phyloP scores from a whole-genome alignment of 352 stramenopile species.

The Globisporangium mamillatum region DNA sequence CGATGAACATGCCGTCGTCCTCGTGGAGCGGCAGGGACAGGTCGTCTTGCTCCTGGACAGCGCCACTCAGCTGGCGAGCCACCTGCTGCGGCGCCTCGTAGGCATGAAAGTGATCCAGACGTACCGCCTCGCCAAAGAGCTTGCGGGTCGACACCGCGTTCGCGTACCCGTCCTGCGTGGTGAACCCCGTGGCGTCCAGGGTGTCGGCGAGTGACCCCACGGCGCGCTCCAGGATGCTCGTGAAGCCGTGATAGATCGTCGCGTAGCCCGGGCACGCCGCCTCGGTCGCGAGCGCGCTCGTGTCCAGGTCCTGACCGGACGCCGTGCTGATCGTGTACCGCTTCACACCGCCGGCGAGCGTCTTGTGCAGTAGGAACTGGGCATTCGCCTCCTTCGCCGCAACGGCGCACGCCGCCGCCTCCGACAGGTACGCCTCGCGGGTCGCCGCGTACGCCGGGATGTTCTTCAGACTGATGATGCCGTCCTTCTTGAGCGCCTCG shows the following conservation, averaged over 20 bases:
- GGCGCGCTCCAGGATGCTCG: constrained; percentile 41
- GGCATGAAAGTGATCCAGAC: constrained; percentile 62
- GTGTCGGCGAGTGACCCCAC: constrained; percentile 40
- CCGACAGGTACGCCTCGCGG: constrained; percentile 43
- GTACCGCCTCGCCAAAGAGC: constrained; percentile 50
- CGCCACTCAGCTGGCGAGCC: constrained; percentile 3
- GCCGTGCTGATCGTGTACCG: constrained; percentile 71
- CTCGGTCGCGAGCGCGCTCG: constrained; percentile 22
- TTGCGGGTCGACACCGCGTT: constrained; percentile 38
- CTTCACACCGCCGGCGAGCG: constrained; percentile 54
- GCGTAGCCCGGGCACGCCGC: constrained; percentile 38
- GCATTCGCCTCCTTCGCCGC: constrained; percentile 18
- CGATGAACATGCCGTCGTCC: constrained; percentile 61
- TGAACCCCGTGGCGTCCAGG: constrained; percentile 43
- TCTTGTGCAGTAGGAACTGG: constrained; percentile 55
- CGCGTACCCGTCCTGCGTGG: constrained; percentile 36
- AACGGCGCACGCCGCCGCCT: constrained; percentile 51
- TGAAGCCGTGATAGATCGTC: constrained; percentile 38
- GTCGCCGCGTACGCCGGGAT: constrained; percentile 45
- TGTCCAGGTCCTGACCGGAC: constrained; percentile 37
- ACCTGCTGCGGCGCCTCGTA: constrained; percentile 35
- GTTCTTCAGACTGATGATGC: constrained; percentile 67
- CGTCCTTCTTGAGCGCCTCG: constrained; percentile 52
- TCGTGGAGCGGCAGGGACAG: constrained; percentile 53
- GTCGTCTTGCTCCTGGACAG: constrained; percentile 20